Base-by-base conservation (phyloP, 2,329 filamentous ascomycete species). In the Microcera coccophila region DNA sequence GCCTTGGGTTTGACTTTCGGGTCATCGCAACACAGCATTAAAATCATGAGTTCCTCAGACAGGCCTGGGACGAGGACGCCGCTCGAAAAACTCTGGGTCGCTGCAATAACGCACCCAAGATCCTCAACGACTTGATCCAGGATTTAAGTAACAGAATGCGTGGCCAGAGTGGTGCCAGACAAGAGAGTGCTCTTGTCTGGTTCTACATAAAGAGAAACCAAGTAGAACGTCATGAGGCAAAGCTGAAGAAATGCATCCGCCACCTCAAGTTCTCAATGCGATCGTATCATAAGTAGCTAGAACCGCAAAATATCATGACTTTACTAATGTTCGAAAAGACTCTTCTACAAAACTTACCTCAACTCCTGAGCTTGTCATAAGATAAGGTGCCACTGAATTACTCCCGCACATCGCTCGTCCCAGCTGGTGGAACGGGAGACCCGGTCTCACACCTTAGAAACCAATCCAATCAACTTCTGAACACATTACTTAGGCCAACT, bases 221-320 rank as follows among this genome's bases (percentile, higher is more conserved):
- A 4, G 31, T 55, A 18, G 43, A 53, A 4, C 40, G 9, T 3
- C 45, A 58, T 9, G 51, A 51, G 3, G 36, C 39, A 11, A 50
- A 47, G 20, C 19, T 61, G 0, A 41, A 48, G 0, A 37, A 47
- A 19, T 45, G 52, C 7, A 32, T 59, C 16, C 22, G 39, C 1
- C 28, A 55, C 1, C 42, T 61, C 4, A 38, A 41, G 7, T 5
- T 55, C 3, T 49, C 60, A 1, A 19, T 52, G 2, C 32, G 41
- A 8, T 45, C 45, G 1, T 61, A 53, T 34, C 17, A 47, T 11
- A 45, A 50, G 60, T 58, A 31, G 47, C 56, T 32, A 5, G 18
- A 4, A 17, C 10, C 36, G 10, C 10, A 31, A 11, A 12, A 12
- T 15, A 35, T 19, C 10, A 16, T 8, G 10, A 18, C 33, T 20